phyloP scores from a whole-genome alignment of 768 basidiomycete genomes.

The Wakefieldia striispora region DNA sequence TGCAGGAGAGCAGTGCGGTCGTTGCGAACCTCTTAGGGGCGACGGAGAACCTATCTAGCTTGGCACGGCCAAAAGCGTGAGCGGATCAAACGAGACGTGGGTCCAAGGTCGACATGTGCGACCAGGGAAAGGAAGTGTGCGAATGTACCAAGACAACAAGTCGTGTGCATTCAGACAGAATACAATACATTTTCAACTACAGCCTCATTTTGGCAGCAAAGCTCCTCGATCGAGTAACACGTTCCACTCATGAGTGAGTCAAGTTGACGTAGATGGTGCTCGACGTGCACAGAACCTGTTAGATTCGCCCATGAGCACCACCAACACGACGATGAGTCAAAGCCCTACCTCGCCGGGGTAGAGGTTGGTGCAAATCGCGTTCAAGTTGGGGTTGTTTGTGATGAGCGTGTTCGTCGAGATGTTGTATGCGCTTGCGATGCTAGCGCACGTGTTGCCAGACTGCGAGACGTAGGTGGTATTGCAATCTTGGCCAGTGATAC shows the following conservation, averaged over 20 bases:
- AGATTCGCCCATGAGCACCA: background rate
- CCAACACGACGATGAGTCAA: background rate
- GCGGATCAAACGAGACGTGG: background rate
- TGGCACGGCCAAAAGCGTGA: constrained; percentile 14
- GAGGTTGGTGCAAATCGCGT: constrained; percentile 51
- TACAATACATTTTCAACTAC: background rate
- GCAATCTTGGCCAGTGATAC: constrained; percentile 57
- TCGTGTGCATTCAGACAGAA: background rate
- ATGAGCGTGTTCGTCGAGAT: constrained; percentile 47
- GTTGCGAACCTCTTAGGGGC: constrained; percentile 43
- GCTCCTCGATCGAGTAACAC: too few species aligned
- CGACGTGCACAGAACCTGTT: constrained; percentile 28
- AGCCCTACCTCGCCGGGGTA: constrained; percentile 53
- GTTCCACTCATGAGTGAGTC: background rate
- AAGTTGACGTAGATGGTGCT: constrained; percentile 23
- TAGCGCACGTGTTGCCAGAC: constrained; percentile 49
- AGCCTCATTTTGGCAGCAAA: too few species aligned
- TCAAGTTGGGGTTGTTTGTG: constrained; percentile 65
- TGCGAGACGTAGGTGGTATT: constrained; percentile 44
- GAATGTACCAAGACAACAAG: too few species aligned
- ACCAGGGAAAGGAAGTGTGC: too few species aligned
- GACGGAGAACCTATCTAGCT: constrained; percentile 17
- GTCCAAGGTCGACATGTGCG: too few species aligned
- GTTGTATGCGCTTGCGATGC: constrained; percentile 39
- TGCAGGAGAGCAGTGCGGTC: constrained; percentile 56